A percentile compares a stretch with the other conserved stretches of the same genome.
Conservation (phyloP, 495 filamentous ascomycete genomes). For the Apiosordaria backusii region DNA sequence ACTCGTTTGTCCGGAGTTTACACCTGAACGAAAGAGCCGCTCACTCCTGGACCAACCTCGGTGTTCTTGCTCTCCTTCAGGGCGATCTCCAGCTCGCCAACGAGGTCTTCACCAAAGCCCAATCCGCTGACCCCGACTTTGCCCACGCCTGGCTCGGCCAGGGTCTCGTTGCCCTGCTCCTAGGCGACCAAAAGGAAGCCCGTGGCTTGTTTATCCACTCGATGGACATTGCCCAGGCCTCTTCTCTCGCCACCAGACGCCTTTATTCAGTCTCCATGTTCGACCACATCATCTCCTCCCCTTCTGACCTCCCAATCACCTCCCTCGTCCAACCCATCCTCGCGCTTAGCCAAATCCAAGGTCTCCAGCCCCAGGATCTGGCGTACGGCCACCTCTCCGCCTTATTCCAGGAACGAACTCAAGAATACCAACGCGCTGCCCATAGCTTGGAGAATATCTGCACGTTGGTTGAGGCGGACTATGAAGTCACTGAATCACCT, state of each 20-base stretch:
- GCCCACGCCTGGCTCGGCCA: conserved; percentile 92
- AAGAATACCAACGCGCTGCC: conserved; percentile 62
- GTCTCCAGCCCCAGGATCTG: conserved; percentile 62
- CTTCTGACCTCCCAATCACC: conserved; percentile 56
- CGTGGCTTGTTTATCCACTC: conserved; percentile 88
- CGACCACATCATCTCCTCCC: conserved; percentile 62
- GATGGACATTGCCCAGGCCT: conserved; percentile 82
- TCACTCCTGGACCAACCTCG: conserved; percentile 86
- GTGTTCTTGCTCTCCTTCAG: conserved; percentile 78
- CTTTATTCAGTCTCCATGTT: conserved; percentile 77
- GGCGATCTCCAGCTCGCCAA: conserved; percentile 80
- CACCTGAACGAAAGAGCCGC: conserved; percentile 86
- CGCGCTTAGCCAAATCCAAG: conserved; percentile 74
- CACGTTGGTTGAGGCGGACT: conserved; percentile 66
- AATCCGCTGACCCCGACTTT: conserved; percentile 91
- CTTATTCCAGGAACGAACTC: conserved; percentile 74
- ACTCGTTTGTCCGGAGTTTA: conserved; percentile 87
- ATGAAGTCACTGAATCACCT: conserved; percentile 75
- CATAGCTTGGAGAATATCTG: conserved; percentile 63
- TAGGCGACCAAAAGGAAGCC: conserved; percentile 72
- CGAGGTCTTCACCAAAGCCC: conserved; percentile 81
- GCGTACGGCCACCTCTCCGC: conserved; percentile 73
- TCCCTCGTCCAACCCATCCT: conserved; percentile 69
- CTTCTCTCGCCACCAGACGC: conserved; percentile 64
- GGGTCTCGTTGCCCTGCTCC: conserved; percentile 72